These are phyloP conservation scores for Fistulinella prunicolor DNA, from an alignment of 768 basidiomycete species.

Conservation along the genomic window DNA sequence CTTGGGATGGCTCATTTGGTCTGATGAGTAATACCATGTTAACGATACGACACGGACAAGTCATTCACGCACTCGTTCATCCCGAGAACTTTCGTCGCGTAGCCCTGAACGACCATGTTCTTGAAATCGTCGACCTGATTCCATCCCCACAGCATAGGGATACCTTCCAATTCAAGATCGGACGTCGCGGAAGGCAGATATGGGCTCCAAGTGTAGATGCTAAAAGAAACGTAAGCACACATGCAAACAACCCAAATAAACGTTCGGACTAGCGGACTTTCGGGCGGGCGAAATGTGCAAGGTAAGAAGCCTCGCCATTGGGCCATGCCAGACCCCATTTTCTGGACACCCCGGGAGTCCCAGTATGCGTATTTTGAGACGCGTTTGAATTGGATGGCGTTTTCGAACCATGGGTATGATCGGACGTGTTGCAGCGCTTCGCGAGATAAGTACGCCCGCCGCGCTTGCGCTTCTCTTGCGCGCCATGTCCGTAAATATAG, in stretches of 20 bases:
- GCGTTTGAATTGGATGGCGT: neutral
- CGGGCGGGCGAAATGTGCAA: slow-evolving; percentile 47
- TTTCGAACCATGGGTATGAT: slow-evolving; percentile 5
- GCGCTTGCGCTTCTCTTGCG: slow-evolving; percentile 16
- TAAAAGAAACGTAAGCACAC: slow-evolving; percentile 10
- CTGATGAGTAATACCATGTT: slow-evolving; percentile 36
- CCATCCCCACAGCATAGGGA: slow-evolving; percentile 74
- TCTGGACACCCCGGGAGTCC: slow-evolving; percentile 5
- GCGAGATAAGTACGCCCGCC: slow-evolving; percentile 9
- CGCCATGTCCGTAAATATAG: neutral
- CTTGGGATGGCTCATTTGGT: slow-evolving; percentile 66
- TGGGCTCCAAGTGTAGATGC: slow-evolving; percentile 71
- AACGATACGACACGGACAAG: neutral
- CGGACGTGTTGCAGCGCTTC: slow-evolving; percentile 18
- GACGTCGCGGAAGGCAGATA: slow-evolving; percentile 40
- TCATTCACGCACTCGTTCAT: slow-evolving; percentile 69
- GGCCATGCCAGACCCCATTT: slow-evolving; percentile 74
- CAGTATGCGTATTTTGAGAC: neutral
- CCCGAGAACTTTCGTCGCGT: slow-evolving; percentile 57
- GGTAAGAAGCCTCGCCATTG: slow-evolving; percentile 46
- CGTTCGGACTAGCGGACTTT: slow-evolving; percentile 44
- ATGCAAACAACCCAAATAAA: neutral
- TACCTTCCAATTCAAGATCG: slow-evolving; percentile 48
- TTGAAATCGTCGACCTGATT: slow-evolving; percentile 50
- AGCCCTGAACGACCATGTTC: slow-evolving; percentile 44